Base-by-base conservation (phyloP, 106 monocot genomes). In the Platanthera guangdongensis region DNA sequence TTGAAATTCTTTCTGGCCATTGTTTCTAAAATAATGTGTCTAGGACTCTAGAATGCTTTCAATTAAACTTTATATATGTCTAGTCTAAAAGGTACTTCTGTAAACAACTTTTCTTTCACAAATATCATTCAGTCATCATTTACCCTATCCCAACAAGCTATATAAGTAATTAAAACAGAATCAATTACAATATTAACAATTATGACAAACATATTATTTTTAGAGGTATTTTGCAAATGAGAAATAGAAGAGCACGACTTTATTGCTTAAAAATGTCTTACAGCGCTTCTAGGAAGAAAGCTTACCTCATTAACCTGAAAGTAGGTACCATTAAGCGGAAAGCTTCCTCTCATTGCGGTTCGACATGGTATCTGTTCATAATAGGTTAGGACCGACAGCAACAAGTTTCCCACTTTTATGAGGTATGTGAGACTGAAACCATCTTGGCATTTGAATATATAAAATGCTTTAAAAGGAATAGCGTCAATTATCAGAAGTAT, bases 401-500 rank as follows among this genome's bases (percentile, higher is more conserved):
- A 16, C 45, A n/a, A 30, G 1, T 16, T 70, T 47, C 5, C 47
- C 70, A 70, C 16, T 65, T 65, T 3, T 9, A 65, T 32, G 0
- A 65, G 25, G 65, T 3, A 39, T 39, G 2, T 39, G 39, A 39
- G 39, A 65, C 4, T 32, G 11, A 32, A 21, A 65, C 25, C 32
- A 65, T 12, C 32, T 65, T 32, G 21, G 65, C 65, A 7, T 65
- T 1, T 65, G 16, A 32, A 39, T 32, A 32, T 10, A 65, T 32
- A 65, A 60, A 65, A 65, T 11, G 32, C 30, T 12, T 21, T 39
- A 39, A 22, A 63, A 22, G 22, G 32, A 65, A 12, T 32, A 65
- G 65, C 65, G 11, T 30, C 65, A 65, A 3, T 48, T 87, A 89
- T 86, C 84, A 90, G 25, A 52, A 90, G 18, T 73, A 86, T 90